These are phyloP conservation scores for Leishmania tarentolae DNA, from an alignment of 208 protist genomes.

Conservation along the genomic window DNA sequence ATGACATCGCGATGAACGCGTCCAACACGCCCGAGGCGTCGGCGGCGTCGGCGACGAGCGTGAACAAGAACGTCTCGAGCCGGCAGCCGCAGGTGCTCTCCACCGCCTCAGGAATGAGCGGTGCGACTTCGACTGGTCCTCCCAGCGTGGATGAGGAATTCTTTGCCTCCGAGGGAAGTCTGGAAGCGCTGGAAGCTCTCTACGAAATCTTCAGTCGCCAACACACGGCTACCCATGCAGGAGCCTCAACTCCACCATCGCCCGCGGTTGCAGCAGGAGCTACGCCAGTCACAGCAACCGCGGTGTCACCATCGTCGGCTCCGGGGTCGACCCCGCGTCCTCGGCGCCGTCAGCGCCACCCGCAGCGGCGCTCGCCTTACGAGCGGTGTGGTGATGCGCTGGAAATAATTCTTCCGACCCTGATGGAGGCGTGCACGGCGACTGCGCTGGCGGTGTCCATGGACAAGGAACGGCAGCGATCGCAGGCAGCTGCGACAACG, in stretches of 20 bases:
- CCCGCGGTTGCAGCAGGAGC: not conserved
- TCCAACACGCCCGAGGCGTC: conserved; percentile 9
- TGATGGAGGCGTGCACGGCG: conserved; percentile 33
- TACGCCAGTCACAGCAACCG: not conserved
- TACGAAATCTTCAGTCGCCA: conserved; percentile 11
- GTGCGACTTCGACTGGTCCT: not conserved
- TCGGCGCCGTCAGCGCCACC: conserved; percentile 27
- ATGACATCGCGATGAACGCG: conserved; percentile 55
- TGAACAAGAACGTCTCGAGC: conserved; percentile 15
- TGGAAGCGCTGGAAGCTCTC: conserved; percentile 21
- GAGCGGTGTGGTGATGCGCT: conserved; percentile 36
- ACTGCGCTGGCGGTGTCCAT: conserved; percentile 30
- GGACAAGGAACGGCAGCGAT: conserved; percentile 31
- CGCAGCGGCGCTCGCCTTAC: conserved; percentile 27
- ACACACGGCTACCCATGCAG: not conserved
- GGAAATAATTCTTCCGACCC: conserved; percentile 34
- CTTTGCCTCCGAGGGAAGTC: conserved; percentile 3
- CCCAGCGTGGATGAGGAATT: conserved; percentile 13
- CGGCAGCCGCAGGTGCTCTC: not conserved
- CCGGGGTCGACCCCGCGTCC: not conserved
- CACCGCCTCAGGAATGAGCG: not conserved
- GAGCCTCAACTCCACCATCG: not conserved
- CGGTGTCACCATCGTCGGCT: not conserved
- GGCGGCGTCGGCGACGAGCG: conserved; percentile 7
- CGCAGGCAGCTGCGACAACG: not conserved